These are phyloP conservation scores for Metschnikowia baotianmanensis DNA, from an alignment of 805 yeast species.

Conservation along the genomic window DNA sequence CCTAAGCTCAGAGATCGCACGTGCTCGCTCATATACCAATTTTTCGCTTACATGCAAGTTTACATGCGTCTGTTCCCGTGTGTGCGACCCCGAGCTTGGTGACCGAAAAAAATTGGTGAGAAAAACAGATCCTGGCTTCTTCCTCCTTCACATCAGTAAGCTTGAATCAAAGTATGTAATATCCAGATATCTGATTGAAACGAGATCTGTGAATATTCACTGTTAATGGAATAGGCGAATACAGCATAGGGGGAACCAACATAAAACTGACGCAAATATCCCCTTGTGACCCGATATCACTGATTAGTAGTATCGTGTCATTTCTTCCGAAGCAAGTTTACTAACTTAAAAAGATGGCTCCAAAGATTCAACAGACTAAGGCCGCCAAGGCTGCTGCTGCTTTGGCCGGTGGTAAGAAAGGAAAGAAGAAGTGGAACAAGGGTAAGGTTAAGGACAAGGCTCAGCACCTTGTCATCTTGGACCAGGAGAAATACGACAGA, in stretches of 20 bases:
- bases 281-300: no score
- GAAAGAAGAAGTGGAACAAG: slow-evolving; percentile 99
- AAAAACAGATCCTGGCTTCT: slow-evolving; percentile 10
- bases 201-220: background rate
- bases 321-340: background rate
- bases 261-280: no score
- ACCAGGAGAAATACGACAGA: slow-evolving; percentile 99
- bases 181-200: background rate
- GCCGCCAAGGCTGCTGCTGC: slow-evolving; percentile 99
- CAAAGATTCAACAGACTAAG: slow-evolving; percentile 98
- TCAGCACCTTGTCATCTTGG: slow-evolving; percentile 94
- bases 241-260: no score
- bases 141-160: slow-evolving; percentile 25
- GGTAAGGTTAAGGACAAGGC: slow-evolving; percentile 99
- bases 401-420: slow-evolving; percentile 99
- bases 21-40: no score
- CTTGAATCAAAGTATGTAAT: slow-evolving; percentile 29
- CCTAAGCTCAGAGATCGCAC: no score
- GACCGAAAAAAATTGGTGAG: slow-evolving; percentile 16
- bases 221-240: background rate
- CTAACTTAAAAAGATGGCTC: slow-evolving; percentile 65
- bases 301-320: no score
- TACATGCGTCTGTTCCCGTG: no score
- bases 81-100: slow-evolving; percentile 6
- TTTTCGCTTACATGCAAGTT: no score